These are phyloP conservation scores for Aschersonia sp. DNA, from an alignment of 2,329 filamentous ascomycete genomes.

Conservation along the genomic window DNA sequence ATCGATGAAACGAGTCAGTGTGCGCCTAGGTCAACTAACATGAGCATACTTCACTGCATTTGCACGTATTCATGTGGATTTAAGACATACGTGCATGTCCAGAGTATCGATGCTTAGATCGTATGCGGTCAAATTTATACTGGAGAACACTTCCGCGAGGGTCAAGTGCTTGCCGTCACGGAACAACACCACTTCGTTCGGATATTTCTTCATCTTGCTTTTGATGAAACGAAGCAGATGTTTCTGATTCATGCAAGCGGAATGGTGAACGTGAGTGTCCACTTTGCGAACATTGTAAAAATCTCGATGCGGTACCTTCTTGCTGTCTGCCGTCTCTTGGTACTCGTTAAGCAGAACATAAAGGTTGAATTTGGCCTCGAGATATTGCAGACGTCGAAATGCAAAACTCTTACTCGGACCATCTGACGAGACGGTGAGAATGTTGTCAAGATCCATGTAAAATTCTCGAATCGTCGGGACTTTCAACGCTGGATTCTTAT, in stretches of 20 bases:
- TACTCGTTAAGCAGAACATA: constrained; percentile 92
- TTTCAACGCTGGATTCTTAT: constrained; percentile 55
- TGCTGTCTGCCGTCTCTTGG: constrained; percentile 94
- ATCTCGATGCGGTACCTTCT: constrained; percentile 92
- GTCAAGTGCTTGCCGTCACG: constrained; percentile 88
- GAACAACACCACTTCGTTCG: constrained; percentile 84
- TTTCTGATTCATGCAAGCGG: constrained; percentile 99
- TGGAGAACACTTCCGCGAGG: constrained; percentile 84
- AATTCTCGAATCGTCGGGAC: constrained; percentile 92
- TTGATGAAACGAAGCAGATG: constrained; percentile 97
- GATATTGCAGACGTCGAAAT: constrained; percentile 82
- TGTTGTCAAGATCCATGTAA: constrained; percentile 83
- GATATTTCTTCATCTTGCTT: constrained; percentile 98
- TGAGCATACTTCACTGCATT: background rate
- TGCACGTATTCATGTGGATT: background rate
- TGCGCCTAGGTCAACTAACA: constrained; percentile 47
- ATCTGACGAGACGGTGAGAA: constrained; percentile 82
- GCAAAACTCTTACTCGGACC: constrained; percentile 95
- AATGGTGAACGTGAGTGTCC: constrained; percentile 97
- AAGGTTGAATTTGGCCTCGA: constrained; percentile 94
- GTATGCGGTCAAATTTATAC: constrained; percentile 93
- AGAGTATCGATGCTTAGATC: constrained; percentile 96
- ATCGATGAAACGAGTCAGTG: constrained; percentile 94
- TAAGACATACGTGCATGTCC: constrained; percentile 78
- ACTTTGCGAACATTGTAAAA: constrained; percentile 99